These are phyloP conservation scores for Prunella vulgaris DNA, from an alignment of 257 asterid species.

Conservation along the genomic window DNA sequence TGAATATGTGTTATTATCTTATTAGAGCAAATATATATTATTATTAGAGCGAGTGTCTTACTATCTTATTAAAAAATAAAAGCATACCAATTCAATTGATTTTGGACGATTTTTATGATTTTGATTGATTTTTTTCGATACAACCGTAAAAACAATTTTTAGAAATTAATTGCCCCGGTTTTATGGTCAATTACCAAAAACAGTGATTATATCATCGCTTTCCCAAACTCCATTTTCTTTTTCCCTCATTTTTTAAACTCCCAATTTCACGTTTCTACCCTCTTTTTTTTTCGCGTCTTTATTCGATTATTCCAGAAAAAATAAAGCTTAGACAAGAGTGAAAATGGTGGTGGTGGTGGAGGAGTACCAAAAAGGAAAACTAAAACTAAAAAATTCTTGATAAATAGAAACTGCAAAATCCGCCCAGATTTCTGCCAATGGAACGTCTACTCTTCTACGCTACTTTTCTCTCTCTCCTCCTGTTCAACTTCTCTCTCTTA, in stretches of 20 bases:
- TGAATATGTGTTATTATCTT: no score
- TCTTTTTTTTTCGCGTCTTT: neutral
- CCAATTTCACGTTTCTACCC: constrained; percentile 1
- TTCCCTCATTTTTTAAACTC: neutral
- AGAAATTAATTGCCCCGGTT: no score
- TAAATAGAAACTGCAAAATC: constrained; percentile 17
- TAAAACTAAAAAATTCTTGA: neutral
- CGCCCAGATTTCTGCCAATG: constrained; percentile 23
- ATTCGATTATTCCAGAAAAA: constrained; percentile 6
- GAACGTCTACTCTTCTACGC: constrained; percentile 32
- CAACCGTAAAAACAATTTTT: no score
- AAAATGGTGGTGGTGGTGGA: neutral
- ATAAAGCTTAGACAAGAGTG: neutral
- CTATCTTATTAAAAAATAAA: no score
- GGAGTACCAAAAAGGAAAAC: neutral
- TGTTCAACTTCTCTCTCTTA: constrained; percentile 34
- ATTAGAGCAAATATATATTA: no score
- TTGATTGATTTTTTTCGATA: no score
- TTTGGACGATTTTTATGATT: no score
- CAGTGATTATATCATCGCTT: no score
- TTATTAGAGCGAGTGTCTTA: no score
- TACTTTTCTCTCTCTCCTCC: constrained; percentile 32
- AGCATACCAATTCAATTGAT: no score
- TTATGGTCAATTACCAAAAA: no score
- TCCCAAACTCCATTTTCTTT: neutral